Percentiles rank a stretch among this genome's conserved stretches.
These are phyloP conservation scores for Phyllosticta citriasiana DNA, from an alignment of 2,329 filamentous ascomycete species.

Conservation along the genomic window DNA sequence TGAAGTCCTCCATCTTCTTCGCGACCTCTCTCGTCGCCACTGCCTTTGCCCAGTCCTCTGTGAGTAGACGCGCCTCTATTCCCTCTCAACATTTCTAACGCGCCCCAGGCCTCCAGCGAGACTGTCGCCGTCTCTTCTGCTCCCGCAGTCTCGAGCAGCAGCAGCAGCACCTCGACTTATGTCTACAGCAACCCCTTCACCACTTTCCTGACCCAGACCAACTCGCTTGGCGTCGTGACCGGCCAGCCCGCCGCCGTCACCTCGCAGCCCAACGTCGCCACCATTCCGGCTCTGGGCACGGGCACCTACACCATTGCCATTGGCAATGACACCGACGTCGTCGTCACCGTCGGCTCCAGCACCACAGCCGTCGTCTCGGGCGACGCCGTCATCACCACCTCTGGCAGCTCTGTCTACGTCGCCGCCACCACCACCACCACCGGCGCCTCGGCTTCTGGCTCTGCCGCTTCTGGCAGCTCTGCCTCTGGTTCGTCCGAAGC, in stretches of 20 bases:
- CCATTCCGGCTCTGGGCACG: slow-evolving; percentile 26
- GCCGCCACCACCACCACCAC: neutral
- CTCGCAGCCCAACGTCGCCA: slow-evolving; percentile 16
- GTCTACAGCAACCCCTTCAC: slow-evolving; percentile 11
- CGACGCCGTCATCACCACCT: slow-evolving; percentile 6
- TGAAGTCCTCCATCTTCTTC: slow-evolving; percentile 9
- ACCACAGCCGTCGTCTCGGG: slow-evolving; percentile 21
- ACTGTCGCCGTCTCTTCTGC: slow-evolving; percentile 1
- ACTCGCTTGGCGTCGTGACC: slow-evolving; percentile 26
- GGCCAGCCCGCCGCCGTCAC: slow-evolving; percentile 19
- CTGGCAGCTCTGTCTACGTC: slow-evolving; percentile 1
- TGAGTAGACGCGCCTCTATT: neutral
- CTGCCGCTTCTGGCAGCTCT: slow-evolving; percentile 10
- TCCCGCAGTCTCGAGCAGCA: neutral
- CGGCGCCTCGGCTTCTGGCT: slow-evolving; percentile 8
- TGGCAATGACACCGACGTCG: slow-evolving; percentile 18
- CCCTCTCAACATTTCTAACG: neutral
- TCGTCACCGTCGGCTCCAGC: slow-evolving; percentile 24
- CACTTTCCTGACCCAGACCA: slow-evolving; percentile 20
- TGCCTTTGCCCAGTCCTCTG: slow-evolving; percentile 8
- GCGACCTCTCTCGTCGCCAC: slow-evolving; percentile 7
- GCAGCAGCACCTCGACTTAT: neutral
- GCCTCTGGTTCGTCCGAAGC: slow-evolving; percentile 3
- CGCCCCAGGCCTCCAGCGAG: neutral
- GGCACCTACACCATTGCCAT: slow-evolving; percentile 26